These are phyloP conservation scores for Beauveria asiatica DNA, from an alignment of 2,329 filamentous ascomycete species.

Conservation along the genomic window DNA sequence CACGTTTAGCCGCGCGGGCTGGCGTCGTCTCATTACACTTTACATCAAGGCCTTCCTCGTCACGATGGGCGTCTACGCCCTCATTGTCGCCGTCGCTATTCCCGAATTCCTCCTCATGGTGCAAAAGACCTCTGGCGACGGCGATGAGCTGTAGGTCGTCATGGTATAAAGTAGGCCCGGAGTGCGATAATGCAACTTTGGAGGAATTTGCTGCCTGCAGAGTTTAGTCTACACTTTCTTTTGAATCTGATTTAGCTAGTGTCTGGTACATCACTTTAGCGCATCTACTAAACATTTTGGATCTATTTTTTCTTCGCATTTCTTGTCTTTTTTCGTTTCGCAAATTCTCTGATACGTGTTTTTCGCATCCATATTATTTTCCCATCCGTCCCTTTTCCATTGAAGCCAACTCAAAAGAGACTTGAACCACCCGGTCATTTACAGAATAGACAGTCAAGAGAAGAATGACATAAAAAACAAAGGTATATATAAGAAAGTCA, in stretches of 20 bases:
- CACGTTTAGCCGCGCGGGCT: constrained; percentile 64
- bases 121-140: constrained; percentile 13
- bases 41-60: constrained; percentile 63
- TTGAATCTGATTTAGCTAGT: not conserved
- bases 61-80: constrained; percentile 35
- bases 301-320: not conserved
- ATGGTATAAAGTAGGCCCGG: not conserved
- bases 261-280: not conserved
- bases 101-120: constrained; percentile 41
- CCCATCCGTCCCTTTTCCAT: not conserved
- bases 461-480: not conserved
- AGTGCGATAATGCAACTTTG: not conserved
- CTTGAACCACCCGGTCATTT: not conserved
- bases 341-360: not conserved
- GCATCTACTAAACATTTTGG: not conserved
- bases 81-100: constrained; percentile 39
- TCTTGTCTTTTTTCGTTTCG: not conserved
- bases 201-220: not conserved
- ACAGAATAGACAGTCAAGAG: not conserved
- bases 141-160: constrained; percentile 3
- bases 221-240: not conserved
- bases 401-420: not conserved
- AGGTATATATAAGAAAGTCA: constrained; percentile 3
- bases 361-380: not conserved
- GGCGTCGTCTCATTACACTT: constrained; percentile 65